Conservation (phyloP, 306 rosid species). For the Macrotyloma uniflorum region DNA sequence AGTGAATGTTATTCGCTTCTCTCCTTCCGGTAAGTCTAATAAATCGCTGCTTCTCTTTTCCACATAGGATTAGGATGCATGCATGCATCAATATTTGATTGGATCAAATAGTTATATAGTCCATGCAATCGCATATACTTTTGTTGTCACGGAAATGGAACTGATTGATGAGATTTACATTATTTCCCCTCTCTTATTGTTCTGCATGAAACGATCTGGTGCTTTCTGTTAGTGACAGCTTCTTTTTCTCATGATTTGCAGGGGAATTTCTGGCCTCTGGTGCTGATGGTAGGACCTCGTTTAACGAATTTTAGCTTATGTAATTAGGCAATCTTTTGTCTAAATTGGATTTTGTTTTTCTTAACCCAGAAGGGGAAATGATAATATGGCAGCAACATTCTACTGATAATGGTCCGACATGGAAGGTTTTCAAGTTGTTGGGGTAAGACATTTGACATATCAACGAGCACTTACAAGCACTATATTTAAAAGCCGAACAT, state of each 20-base stretch:
- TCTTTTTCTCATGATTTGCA: conserved; percentile 39
- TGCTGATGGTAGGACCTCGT: conserved; percentile 69
- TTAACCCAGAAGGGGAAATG: conserved; percentile 72
- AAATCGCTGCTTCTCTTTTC: neutral
- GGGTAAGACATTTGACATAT: conserved; percentile 50
- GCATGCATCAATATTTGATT: neutral
- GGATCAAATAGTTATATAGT: neutral
- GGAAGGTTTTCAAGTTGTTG: conserved; percentile 86
- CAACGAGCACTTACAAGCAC: neutral
- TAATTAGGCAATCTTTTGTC: conserved; percentile 1
- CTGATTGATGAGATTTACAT: neutral
- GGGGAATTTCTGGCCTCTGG: conserved; percentile 93
- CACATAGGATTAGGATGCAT: neutral
- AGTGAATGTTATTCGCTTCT: conserved; percentile 81
- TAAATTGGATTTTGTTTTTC: neutral
- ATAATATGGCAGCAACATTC: conserved; percentile 76
- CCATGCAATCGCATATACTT: neutral
- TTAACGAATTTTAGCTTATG: conserved; percentile 4
- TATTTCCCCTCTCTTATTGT: neutral
- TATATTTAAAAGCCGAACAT: conserved; percentile 8
- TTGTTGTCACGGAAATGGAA: neutral
- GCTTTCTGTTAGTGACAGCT: conserved; percentile 22
- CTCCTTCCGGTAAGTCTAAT: conserved; percentile 65
- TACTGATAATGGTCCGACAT: conserved; percentile 63
- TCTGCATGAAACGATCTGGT: neutral